phyloP scores from a whole-genome alignment of 139 green algal genomes.

The Zygnema cylindricum region DNA sequence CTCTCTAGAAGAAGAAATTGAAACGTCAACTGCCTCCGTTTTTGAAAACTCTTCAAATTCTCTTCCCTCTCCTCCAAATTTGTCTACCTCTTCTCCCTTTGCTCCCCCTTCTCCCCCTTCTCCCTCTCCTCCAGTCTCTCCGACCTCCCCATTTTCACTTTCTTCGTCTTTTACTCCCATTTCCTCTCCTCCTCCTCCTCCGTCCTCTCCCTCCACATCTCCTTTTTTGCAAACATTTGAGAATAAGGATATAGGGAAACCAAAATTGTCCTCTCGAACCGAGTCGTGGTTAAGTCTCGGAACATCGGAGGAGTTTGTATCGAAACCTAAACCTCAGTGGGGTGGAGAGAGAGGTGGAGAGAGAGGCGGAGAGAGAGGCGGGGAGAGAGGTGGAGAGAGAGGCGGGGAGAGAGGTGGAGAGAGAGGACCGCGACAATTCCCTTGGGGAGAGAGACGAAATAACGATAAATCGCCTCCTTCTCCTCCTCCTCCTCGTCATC shows the following conservation, averaged over 20 bases:
- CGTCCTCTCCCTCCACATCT: not conserved
- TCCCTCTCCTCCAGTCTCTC: not conserved
- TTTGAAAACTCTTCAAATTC: not conserved
- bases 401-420: too few relatives aligned
- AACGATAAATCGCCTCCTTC: too few relatives aligned
- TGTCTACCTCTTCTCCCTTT: not conserved
- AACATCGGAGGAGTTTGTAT: too few relatives aligned
- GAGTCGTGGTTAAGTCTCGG: not conserved
- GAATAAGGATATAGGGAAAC: not conserved
- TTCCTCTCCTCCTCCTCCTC: slow-evolving; percentile 34
- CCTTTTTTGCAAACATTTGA: not conserved
- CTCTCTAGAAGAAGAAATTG: not conserved
- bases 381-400: too few relatives aligned
- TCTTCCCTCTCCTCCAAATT: not conserved
- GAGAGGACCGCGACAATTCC: too few relatives aligned
- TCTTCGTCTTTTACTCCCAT: slow-evolving; percentile 36
- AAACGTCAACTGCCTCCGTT: not conserved
- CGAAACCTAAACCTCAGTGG: too few relatives aligned
- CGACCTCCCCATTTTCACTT: not conserved
- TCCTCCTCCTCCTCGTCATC: not conserved
- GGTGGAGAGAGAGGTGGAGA: too few relatives aligned
- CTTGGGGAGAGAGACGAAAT: too few relatives aligned
- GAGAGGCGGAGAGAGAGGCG: too few relatives aligned
- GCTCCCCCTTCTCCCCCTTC: not conserved
- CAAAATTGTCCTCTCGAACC: not conserved